Evolutionary conservation across 2,329 filamentous ascomycete species (phyloP), one percentile per base, ranked within the genome.

Genomic region (Sporothrix inflata): DNA sequence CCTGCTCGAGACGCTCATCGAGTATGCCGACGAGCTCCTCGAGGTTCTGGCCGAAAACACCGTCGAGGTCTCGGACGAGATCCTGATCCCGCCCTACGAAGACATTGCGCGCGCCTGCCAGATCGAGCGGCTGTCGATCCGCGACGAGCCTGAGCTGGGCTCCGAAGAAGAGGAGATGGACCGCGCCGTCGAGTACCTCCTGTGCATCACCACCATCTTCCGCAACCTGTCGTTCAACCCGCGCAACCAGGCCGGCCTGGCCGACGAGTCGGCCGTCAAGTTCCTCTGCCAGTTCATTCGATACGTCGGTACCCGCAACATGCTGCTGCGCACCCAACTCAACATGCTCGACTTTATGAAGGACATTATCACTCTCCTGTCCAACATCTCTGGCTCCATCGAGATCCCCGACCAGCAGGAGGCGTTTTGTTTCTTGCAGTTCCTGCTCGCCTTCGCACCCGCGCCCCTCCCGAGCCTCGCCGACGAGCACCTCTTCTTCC

Each of bases 301-400:
- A 73, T 93, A 96, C 76, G 86, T 98, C 16, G 96, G 95, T 40
- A 98, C 94, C 4, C 91, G 94, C 16, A 94, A 94, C 76, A 93
- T 95, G 86, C 87, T 98, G 40, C 83, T 98, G 55, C 90, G 94
- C 51, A 93, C 90, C 3, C 88, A 96, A 75, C 86, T 88, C 78
- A 97, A 98, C 81, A 96, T 92, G 0, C 84, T 98, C 75, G 96
- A 99, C 81, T 95, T 98, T 77, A 97, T 98, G 93, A 99, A 99
- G 82, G 96, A 99, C 80, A 85, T 94, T 40, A 89, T 98, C 72
- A 91, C 94, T 19, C 90, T 97, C 76, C 85, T 99, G 71, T 98
- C 95, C 72, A 98, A 99, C 80, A 89, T 97, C 65, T 90, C 94
- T 8, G 89, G 92, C 63, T 88, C 89, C 11, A 88, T 98, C 69